Evolutionary conservation across 2,329 filamentous ascomycete genomes (phyloP).

Genomic region (Pseudocercospora musae): DNA sequence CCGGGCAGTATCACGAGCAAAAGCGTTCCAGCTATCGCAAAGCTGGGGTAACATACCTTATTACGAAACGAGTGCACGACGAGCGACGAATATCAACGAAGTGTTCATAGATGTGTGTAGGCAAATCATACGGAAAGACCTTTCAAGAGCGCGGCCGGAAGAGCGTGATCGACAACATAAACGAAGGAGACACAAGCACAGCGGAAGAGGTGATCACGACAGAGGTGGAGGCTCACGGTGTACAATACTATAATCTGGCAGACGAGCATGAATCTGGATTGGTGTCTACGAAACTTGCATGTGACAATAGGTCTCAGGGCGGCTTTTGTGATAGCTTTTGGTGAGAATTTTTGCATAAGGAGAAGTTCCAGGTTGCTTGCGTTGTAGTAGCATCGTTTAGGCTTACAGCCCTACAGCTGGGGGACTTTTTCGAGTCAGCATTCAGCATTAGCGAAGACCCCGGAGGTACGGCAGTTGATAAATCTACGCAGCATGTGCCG

Average conservation of each 20-base stretch:
- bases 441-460: not conserved
- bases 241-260: constrained; percentile 21
- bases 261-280: constrained; percentile 1
- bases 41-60: constrained; percentile 83
- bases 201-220: constrained; percentile 8
- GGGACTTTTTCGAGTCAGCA: not conserved
- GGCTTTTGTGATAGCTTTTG: not conserved
- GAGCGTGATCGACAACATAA: constrained; percentile 15
- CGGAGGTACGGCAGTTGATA: not conserved
- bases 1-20: constrained; percentile 70
- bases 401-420: not conserved
- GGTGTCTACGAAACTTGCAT: not conserved
- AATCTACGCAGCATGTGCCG: not conserved
- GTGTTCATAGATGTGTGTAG: constrained; percentile 59
- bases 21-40: constrained; percentile 81
- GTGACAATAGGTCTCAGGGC: not conserved
- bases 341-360: not conserved
- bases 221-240: constrained; percentile 16
- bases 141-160: constrained; percentile 23
- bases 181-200: constrained; percentile 11
- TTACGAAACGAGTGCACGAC: constrained; percentile 82
- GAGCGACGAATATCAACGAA: constrained; percentile 83
- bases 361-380: not conserved
- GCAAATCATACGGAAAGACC: constrained; percentile 38
- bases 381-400: not conserved